Conservation (phyloP, 2,329 filamentous ascomycete genomes). For the Daldinia sp. region DNA sequence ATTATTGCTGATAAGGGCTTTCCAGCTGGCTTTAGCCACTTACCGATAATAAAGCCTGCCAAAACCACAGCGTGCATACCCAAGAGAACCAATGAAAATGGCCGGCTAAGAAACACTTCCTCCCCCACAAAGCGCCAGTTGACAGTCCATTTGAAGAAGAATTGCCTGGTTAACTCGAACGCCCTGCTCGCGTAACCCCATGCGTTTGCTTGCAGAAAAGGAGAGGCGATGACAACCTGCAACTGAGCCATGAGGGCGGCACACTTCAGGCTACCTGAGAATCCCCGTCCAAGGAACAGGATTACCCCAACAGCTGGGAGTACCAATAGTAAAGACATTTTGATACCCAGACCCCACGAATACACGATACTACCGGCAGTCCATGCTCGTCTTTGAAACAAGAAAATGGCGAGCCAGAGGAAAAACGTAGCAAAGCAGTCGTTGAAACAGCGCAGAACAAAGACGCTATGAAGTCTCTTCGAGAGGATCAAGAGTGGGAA, state of each 20-base stretch:
- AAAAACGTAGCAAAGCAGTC: conserved; percentile 88
- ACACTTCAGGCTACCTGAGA: conserved; percentile 70
- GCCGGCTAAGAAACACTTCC: conserved; percentile 73
- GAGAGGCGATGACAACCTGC: conserved; percentile 73
- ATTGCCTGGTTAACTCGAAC: conserved; percentile 90
- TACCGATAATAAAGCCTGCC: conserved; percentile 67
- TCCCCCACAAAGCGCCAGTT: conserved; percentile 98
- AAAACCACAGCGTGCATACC: conserved; percentile 72
- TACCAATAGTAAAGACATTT: conserved; percentile 89
- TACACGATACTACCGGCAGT: conserved; percentile 76
- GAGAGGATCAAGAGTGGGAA: conserved; percentile 86
- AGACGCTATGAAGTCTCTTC: conserved; percentile 93
- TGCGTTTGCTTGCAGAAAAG: conserved; percentile 74
- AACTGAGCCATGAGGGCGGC: conserved; percentile 77
- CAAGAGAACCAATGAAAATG: conserved; percentile 74
- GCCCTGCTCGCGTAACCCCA: conserved; percentile 80
- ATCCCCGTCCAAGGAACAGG: conserved; percentile 76
- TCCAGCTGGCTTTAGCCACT: conserved; percentile 76
- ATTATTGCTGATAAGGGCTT: conserved; percentile 65
- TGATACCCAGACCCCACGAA: conserved; percentile 84
- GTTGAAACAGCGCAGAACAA: conserved; percentile 92
- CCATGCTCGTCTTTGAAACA: conserved; percentile 79
- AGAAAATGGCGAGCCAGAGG: conserved; percentile 81
- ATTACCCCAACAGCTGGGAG: conserved; percentile 82
- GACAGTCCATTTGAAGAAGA: conserved; percentile 98